These are phyloP conservation scores for Schizochytrium sp. DNA, from an alignment of 108 stramenopile genomes.

Conservation along the genomic window DNA sequence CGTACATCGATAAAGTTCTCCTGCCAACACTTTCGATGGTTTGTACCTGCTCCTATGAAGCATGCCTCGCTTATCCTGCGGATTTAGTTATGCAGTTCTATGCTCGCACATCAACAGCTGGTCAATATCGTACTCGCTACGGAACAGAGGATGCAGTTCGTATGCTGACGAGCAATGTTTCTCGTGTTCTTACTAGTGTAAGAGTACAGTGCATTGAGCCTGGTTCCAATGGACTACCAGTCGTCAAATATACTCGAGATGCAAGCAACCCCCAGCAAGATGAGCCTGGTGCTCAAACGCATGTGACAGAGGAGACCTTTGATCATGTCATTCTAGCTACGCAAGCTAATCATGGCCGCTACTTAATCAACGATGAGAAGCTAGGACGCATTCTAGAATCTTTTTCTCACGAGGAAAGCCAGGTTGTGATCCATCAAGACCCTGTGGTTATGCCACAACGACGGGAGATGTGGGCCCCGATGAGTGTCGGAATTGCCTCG, in stretches of 20 bases:
- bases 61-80: slow-evolving; percentile 38
- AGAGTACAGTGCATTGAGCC: background rate
- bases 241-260: background rate
- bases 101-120: background rate
- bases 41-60: slow-evolving; percentile 47
- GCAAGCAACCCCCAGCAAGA: background rate
- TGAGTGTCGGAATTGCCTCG: slow-evolving; percentile 26
- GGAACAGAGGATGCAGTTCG: slow-evolving; percentile 45
- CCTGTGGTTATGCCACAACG: background rate
- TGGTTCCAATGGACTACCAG: background rate
- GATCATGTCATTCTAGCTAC: slow-evolving; percentile 51
- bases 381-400: background rate
- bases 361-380: background rate
- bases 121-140: slow-evolving; percentile 45
- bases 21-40: slow-evolving; percentile 56
- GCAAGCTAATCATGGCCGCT: slow-evolving; percentile 40
- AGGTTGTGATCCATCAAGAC: slow-evolving; percentile 48
- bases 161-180: background rate
- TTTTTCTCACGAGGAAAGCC: slow-evolving; percentile 46
- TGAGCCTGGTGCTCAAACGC: background rate
- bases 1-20: background rate
- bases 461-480: slow-evolving; percentile 35
- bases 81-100: slow-evolving; percentile 49
- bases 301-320: slow-evolving; percentile 7
- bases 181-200: background rate